Conservation (phyloP, 192 early-diverging fungal genomes). For the Chytriomyces sp. region DNA sequence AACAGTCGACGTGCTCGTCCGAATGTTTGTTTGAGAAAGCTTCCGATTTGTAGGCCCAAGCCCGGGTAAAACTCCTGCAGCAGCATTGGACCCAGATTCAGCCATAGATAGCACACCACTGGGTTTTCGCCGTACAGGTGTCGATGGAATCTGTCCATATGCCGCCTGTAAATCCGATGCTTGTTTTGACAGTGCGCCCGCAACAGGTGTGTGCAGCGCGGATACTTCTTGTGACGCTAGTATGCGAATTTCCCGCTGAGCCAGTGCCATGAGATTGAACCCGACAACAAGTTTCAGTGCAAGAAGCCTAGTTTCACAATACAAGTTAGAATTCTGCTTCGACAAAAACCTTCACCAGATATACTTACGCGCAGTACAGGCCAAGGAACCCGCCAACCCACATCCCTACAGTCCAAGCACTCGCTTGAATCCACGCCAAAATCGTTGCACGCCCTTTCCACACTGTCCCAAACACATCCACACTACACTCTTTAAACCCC, state of each 20-base stretch:
- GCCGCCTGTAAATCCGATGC: no score
- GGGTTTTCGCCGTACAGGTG: neutral
- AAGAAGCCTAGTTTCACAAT: conserved; percentile 49
- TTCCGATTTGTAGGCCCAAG: neutral
- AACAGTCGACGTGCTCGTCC: neutral
- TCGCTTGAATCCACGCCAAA: conserved; percentile 11
- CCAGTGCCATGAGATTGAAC: conserved; percentile 74
- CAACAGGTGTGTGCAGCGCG: neutral
- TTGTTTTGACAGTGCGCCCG: neutral
- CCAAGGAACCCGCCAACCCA: conserved; percentile 5
- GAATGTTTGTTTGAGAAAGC: neutral
- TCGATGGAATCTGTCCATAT: no score
- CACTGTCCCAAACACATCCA: neutral
- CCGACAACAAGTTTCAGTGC: conserved; percentile 79
- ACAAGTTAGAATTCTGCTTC: neutral
- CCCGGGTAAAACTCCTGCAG: neutral
- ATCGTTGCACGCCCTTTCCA: neutral
- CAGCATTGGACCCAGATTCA: neutral
- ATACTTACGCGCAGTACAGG: neutral
- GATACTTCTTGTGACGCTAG: conserved; percentile 21
- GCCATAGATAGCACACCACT: neutral
- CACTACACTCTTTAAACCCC: conserved; percentile 5
- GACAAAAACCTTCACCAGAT: neutral
- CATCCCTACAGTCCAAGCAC: neutral
- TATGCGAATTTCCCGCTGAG: conserved; percentile 51